Evolutionary conservation across 2,329 filamentous ascomycete genomes (phyloP).

Genomic region (Exophiala sp.): DNA sequence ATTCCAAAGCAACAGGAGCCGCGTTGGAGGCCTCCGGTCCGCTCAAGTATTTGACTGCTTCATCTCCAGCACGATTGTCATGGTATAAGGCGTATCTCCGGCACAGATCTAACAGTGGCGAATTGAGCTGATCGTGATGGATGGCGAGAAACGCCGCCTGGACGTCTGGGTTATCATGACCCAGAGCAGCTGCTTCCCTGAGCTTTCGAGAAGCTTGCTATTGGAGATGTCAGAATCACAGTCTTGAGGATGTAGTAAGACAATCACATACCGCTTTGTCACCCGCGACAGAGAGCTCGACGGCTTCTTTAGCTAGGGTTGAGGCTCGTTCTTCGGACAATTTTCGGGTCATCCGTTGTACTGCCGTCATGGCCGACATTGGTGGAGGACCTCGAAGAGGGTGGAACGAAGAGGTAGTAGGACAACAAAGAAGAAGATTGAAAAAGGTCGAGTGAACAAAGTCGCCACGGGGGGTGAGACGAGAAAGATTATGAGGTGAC

Average conservation of each 20-base stretch:
- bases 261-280: slow-evolving; percentile 39
- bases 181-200: slow-evolving; percentile 45
- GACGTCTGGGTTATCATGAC: slow-evolving; percentile 41
- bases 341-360: slow-evolving; percentile 26
- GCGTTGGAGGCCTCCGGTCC: slow-evolving; percentile 41
- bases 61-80: slow-evolving; percentile 41
- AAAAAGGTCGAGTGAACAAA: slow-evolving; percentile 4
- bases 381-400: neutral
- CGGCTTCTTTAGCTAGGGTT: slow-evolving; percentile 43
- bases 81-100: slow-evolving; percentile 39
- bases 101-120: slow-evolving; percentile 41
- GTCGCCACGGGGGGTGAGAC: slow-evolving; percentile 12
- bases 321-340: slow-evolving; percentile 43
- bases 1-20: slow-evolving; percentile 38
- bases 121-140: slow-evolving; percentile 32
- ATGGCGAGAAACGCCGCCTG: slow-evolving; percentile 43
- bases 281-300: slow-evolving; percentile 43
- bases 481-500: slow-evolving; percentile 22
- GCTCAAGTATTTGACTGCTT: slow-evolving; percentile 40
- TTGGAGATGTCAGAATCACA: slow-evolving; percentile 7
- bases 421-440: no score
- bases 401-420: neutral
- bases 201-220: slow-evolving; percentile 45
- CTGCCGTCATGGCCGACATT: slow-evolving; percentile 24
- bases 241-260: neutral